These are phyloP conservation scores for Phytomonas sp. DNA, from an alignment of 208 protist genomes.

Conservation along the genomic window DNA sequence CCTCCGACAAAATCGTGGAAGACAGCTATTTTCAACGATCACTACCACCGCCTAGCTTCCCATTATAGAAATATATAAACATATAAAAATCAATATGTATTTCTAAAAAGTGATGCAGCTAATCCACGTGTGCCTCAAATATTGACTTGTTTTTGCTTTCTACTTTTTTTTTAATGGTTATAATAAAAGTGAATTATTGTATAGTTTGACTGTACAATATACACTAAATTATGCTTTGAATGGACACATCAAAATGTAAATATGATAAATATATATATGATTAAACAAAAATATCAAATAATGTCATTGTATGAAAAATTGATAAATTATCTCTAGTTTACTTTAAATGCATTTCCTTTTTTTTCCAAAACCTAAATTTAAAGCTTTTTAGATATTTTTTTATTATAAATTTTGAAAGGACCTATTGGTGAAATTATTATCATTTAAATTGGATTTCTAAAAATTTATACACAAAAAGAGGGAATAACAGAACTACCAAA, in stretches of 20 bases:
- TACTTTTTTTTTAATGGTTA: conserved; percentile 1
- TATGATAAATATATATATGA: neutral
- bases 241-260: neutral
- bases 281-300: neutral
- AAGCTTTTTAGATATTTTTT: conserved; percentile 2
- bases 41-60: conserved; percentile 21
- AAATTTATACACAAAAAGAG: conserved; percentile 3
- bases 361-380: neutral
- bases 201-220: neutral
- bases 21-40: conserved; percentile 49
- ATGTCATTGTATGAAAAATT: neutral
- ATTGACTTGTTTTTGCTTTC: neutral
- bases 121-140: conserved; percentile 2
- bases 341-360: neutral
- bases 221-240: neutral
- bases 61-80: neutral
- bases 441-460: neutral
- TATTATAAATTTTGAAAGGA: neutral
- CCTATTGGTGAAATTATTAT: neutral
- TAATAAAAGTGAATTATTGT: neutral
- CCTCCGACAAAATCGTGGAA: conserved; percentile 29
- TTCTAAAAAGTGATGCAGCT: neutral
- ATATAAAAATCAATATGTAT: neutral
- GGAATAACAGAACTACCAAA: neutral
- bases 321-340: neutral